These are phyloP conservation scores for Heimioporus sp. DNA, from an alignment of 768 basidiomycete species.

Conservation along the genomic window DNA sequence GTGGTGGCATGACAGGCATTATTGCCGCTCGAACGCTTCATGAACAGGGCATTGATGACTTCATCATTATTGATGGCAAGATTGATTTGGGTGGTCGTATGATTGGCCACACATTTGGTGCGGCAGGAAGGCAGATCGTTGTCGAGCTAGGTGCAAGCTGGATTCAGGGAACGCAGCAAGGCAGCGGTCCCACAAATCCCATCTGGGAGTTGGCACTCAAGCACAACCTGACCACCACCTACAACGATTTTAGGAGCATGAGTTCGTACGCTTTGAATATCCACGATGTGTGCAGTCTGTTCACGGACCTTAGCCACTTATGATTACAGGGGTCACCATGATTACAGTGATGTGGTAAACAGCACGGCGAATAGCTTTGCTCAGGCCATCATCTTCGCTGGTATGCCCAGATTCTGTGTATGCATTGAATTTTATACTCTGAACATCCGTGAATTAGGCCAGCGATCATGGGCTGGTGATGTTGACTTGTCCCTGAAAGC, in stretches of 20 bases:
- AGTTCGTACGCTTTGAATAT: constrained; percentile 32
- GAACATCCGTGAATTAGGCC: constrained; percentile 4
- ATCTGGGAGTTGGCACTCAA: constrained; percentile 55
- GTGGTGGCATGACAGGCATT: constrained; percentile 65
- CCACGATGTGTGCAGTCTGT: background rate
- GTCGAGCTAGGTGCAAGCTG: constrained; percentile 47
- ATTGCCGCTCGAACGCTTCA: constrained; percentile 63
- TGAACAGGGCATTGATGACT: constrained; percentile 51
- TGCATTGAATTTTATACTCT: constrained; percentile 43
- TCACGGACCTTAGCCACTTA: constrained; percentile 43
- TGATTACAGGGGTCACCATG: constrained; percentile 45
- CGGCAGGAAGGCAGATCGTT: constrained; percentile 32
- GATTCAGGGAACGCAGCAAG: constrained; percentile 53
- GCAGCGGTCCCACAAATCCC: constrained; percentile 53
- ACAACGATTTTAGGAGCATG: constrained; percentile 43
- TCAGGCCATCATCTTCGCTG: constrained; percentile 42
- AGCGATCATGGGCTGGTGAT: constrained; percentile 17
- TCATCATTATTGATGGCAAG: constrained; percentile 60
- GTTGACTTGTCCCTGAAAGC: constrained; percentile 55
- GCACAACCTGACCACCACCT: constrained; percentile 44
- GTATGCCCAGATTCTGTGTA: constrained; percentile 31
- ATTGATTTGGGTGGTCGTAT: constrained; percentile 62
- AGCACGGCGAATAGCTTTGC: constrained; percentile 39
- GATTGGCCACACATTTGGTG: constrained; percentile 45
- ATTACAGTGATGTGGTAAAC: constrained; percentile 46